Percentiles rank a stretch among this genome's conserved stretches.
Conservation (phyloP, 768 basidiomycete species). For the Phylloporus sp. region DNA sequence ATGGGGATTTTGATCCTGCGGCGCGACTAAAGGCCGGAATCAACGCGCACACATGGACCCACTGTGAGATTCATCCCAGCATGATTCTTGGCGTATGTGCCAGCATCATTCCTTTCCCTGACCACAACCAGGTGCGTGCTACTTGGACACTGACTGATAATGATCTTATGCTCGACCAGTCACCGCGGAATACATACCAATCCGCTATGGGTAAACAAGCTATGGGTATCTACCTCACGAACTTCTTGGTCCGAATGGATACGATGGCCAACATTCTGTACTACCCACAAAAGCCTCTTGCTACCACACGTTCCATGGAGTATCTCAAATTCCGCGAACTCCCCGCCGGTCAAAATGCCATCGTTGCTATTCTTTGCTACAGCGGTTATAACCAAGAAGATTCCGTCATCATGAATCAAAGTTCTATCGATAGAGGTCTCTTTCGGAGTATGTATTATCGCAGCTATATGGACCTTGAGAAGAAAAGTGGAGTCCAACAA, state of each 20-base stretch:
- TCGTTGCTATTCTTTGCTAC: conserved; percentile 97
- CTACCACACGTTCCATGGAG: conserved; percentile 98
- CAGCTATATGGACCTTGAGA: conserved; percentile 98
- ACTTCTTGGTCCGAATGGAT: conserved; percentile 98
- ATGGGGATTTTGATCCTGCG: conserved; percentile 78
- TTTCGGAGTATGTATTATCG: conserved; percentile 99
- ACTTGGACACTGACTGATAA: neutral
- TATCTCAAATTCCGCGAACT: conserved; percentile 98
- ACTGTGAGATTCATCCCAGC: conserved; percentile 98
- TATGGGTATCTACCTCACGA: conserved; percentile 98
- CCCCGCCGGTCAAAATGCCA: conserved; percentile 98
- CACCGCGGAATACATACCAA: conserved; percentile 99
- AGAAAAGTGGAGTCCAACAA: conserved; percentile 88
- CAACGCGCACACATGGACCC: conserved; percentile 91
- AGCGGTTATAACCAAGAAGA: conserved; percentile 99
- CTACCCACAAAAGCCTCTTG: conserved; percentile 98
- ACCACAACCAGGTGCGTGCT: conserved; percentile 88
- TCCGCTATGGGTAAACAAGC: conserved; percentile 99
- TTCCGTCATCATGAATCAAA: conserved; percentile 99
- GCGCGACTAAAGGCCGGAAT: conserved; percentile 83
- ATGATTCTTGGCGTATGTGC: conserved; percentile 99
- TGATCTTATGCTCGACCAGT: conserved; percentile 46
- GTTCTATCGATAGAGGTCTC: conserved; percentile 94
- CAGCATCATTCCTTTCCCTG: conserved; percentile 99
- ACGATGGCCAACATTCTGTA: conserved; percentile 99